phyloP scores from a whole-genome alignment of 2,329 filamentous ascomycete genomes.

The Diaporthe longicolla region DNA sequence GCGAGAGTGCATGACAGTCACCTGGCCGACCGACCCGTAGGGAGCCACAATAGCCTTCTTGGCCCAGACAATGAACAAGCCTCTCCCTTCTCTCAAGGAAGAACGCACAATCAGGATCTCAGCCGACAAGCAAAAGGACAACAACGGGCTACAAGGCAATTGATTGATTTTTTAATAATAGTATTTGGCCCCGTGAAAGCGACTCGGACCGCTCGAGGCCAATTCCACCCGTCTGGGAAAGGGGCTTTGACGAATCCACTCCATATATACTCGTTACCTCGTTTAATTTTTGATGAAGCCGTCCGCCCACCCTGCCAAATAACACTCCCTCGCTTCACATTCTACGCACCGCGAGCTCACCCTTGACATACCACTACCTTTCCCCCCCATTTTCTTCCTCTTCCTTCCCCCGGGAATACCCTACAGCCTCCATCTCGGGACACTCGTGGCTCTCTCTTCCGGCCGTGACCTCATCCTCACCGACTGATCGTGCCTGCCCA shows the following conservation, averaged over 20 bases:
- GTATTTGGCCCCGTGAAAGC: conserved; percentile 16
- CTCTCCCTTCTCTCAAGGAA: conserved; percentile 10
- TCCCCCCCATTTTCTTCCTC: not conserved
- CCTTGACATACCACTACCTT: not conserved
- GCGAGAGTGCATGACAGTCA: conserved; percentile 18
- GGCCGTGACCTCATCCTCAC: conserved; percentile 22
- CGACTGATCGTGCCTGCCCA: conserved; percentile 29
- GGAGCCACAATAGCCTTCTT: conserved; percentile 12
- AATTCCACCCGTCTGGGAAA: conserved; percentile 28
- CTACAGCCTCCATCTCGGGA: not conserved
- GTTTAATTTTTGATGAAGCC: conserved; percentile 33
- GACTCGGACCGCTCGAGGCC: conserved; percentile 30
- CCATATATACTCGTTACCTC: conserved; percentile 35
- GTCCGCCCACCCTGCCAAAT: conserved; percentile 25
- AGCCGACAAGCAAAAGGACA: conserved; percentile 1
- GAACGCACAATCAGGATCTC: not conserved
- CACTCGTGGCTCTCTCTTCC: conserved; percentile 15
- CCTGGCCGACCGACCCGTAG: not conserved
- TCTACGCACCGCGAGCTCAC: conserved; percentile 1
- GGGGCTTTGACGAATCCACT: conserved; percentile 32
- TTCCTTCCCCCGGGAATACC: not conserved
- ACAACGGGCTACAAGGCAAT: conserved; percentile 19
- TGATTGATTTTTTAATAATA: conserved; percentile 19
- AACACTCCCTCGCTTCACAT: conserved; percentile 16
- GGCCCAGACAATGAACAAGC: conserved; percentile 25